Evolutionary conservation across 805 yeast genomes (phyloP).

Genomic region (Priceomyces medius): DNA sequence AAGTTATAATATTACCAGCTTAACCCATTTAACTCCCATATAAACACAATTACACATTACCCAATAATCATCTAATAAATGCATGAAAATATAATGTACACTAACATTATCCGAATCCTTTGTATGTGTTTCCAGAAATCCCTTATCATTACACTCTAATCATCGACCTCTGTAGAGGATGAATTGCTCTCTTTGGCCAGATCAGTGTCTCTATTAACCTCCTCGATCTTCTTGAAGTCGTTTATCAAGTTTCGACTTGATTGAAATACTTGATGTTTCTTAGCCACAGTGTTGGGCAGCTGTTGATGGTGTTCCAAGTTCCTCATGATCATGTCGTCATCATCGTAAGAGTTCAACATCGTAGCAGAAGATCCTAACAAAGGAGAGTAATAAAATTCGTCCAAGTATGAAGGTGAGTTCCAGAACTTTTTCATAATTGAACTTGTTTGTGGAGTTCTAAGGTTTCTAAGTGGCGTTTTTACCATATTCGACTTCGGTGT

Average conservation of each 20-base stretch:
- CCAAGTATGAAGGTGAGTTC: conserved; percentile 66
- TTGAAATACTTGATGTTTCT: conserved; percentile 10
- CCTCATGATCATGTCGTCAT: conserved; percentile 45
- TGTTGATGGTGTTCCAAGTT: conserved; percentile 33
- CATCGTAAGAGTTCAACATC: conserved; percentile 40
- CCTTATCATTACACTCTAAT: background rate
- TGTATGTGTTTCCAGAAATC: background rate
- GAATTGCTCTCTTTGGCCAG: conserved; percentile 6
- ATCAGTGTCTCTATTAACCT: conserved; percentile 2
- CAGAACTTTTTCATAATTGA: conserved; percentile 53
- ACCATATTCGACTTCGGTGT: conserved; percentile 34
- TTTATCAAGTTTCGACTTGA: conserved; percentile 19
- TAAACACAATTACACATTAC: background rate
- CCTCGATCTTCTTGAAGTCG: conserved; percentile 19
- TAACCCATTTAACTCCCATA: background rate
- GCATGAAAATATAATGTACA: conserved; percentile 1
- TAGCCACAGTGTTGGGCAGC: conserved; percentile 11
- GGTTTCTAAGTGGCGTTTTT: conserved; percentile 36
- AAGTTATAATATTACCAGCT: background rate
- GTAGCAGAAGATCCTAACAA: conserved; percentile 19
- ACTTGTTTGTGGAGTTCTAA: conserved; percentile 41
- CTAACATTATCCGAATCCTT: background rate
- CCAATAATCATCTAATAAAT: background rate
- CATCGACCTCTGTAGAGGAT: conserved; percentile 11
- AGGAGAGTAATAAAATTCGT: conserved; percentile 61